Percentiles rank a stretch among this genome's conserved stretches.
These are phyloP conservation scores for Candida boidinii DNA, from an alignment of 805 yeast species.

Conservation along the genomic window DNA sequence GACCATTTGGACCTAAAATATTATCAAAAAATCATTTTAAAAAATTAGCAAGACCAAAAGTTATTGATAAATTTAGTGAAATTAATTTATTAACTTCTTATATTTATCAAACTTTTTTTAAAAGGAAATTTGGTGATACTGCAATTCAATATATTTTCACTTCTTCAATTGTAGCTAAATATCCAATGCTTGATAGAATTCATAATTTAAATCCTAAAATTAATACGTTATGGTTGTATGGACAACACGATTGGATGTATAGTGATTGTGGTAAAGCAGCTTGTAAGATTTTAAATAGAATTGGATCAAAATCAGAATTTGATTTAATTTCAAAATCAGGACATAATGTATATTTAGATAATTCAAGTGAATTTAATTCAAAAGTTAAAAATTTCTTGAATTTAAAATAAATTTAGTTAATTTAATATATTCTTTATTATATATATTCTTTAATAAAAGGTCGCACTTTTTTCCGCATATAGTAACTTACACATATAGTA, in stretches of 20 bases:
- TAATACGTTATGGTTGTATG: conserved; percentile 46
- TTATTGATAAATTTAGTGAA: conserved; percentile 16
- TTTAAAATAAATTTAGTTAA: conserved; percentile 9
- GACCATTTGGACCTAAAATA: conserved; percentile 26
- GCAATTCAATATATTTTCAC: conserved; percentile 40
- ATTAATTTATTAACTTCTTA: conserved; percentile 22
- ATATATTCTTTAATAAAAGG: no score
- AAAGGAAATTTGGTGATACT: conserved; percentile 25
- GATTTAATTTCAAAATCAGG: conserved; percentile 50
- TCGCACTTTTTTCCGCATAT: no score
- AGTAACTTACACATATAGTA: no score
- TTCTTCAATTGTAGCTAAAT: conserved; percentile 51
- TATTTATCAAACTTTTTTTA: conserved; percentile 22
- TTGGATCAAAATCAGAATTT: conserved; percentile 12
- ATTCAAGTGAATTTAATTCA: conserved; percentile 43
- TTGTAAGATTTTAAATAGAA: conserved; percentile 16
- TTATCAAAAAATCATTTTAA: conserved; percentile 19
- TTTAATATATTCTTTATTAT: no score
- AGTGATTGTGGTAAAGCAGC: conserved; percentile 47
- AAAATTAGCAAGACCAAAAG: conserved; percentile 20
- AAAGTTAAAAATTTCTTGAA: conserved; percentile 29
- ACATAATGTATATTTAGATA: conserved; percentile 71
- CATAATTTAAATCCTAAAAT: conserved; percentile 21
- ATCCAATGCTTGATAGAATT: conserved; percentile 58
- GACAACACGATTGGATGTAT: conserved; percentile 72